Evolutionary conservation across 768 basidiomycete genomes (phyloP).

Genomic region (Xerocomellus chrysenteron): DNA sequence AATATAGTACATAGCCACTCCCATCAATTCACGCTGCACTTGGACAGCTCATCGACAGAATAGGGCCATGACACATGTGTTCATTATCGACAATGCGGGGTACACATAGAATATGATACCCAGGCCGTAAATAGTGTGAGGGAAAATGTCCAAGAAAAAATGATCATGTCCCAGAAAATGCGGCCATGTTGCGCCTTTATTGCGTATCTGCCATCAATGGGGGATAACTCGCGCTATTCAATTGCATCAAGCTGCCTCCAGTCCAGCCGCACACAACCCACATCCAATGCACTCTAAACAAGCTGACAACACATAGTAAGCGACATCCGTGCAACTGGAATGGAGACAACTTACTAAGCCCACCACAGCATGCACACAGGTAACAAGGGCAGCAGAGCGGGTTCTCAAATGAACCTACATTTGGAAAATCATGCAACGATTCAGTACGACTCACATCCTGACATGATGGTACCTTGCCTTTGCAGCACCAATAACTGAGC

Average conservation of each 20-base stretch:
- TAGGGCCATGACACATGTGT: neutral
- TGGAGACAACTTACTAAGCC: slow-evolving; percentile 46
- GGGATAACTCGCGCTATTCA: neutral
- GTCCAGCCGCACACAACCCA: slow-evolving; percentile 60
- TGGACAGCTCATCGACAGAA: neutral
- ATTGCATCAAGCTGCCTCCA: slow-evolving; percentile 15
- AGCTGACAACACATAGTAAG: slow-evolving; percentile 36
- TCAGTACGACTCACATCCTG: neutral
- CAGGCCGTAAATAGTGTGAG: neutral
- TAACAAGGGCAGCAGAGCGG: slow-evolving; percentile 71
- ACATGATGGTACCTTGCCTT: slow-evolving; percentile 35
- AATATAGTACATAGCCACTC: neutral
- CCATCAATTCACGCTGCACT: neutral
- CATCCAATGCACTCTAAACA: slow-evolving; percentile 72
- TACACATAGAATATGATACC: neutral
- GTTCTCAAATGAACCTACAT: slow-evolving; percentile 54
- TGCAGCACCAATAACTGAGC: slow-evolving; percentile 67
- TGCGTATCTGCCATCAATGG: neutral
- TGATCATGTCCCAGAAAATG: neutral
- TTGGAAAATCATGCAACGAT: neutral
- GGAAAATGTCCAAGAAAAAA: neutral
- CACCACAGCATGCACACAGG: slow-evolving; percentile 70
- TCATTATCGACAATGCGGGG: neutral
- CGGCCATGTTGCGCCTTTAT: no score
- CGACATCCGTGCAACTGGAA: neutral